Evolutionary conservation across 139 green algal genomes (phyloP).

Genomic region (Deuterostichococcus epilithicus): DNA sequence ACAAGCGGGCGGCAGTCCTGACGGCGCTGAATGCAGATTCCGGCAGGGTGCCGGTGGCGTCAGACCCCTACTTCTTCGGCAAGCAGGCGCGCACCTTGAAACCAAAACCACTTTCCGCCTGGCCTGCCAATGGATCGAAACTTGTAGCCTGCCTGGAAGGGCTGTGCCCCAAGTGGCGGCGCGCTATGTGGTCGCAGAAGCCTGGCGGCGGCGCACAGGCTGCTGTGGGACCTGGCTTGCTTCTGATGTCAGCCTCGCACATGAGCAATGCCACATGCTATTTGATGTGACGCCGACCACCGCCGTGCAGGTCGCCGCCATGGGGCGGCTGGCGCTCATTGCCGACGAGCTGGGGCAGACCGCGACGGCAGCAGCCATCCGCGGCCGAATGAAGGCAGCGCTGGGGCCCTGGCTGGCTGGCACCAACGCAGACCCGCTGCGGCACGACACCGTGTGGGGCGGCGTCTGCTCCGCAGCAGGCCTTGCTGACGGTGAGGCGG

Average conservation of each 20-base stretch:
- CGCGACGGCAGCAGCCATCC: conserved; percentile 4
- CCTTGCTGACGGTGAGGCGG: neutral
- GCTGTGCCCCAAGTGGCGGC: too few relatives aligned
- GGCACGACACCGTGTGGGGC: neutral
- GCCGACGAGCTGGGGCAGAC: conserved; percentile 29
- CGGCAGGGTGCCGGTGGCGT: neutral
- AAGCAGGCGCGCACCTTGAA: neutral
- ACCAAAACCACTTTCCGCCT: too few relatives aligned
- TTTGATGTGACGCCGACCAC: too few relatives aligned
- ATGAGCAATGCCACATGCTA: too few relatives aligned
- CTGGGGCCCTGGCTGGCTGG: neutral
- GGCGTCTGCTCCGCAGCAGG: neutral
- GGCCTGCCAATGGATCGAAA: too few relatives aligned
- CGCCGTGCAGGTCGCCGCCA: conserved; percentile 13
- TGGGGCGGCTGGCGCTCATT: conserved; percentile 35
- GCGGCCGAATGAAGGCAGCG: neutral
- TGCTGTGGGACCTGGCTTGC: too few relatives aligned
- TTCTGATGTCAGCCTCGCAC: too few relatives aligned
- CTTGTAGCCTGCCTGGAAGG: too few relatives aligned
- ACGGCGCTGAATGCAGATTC: neutral
- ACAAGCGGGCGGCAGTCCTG: neutral
- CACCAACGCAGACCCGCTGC: neutral
- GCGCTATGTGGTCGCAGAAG: too few relatives aligned
- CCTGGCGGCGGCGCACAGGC: too few relatives aligned
- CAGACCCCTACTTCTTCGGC: conserved; percentile 30